A percentile compares a stretch with the other conserved stretches of the same genome.
Conservation (phyloP, 2,329 filamentous ascomycete genomes). For the Paecilomyces fulvus region DNA sequence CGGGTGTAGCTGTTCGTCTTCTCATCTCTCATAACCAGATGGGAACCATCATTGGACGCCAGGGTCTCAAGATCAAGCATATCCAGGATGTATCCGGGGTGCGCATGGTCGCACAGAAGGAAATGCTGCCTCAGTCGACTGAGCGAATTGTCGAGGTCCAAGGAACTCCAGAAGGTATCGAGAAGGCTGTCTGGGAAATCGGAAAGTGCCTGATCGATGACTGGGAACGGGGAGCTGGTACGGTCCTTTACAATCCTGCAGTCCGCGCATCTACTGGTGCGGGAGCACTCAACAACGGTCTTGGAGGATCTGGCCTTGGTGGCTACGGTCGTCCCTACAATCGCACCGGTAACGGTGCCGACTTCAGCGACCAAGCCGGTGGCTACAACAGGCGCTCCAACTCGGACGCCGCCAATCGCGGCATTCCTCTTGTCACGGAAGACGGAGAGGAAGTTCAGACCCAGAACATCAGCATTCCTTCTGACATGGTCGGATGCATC, state of each 20-base stretch:
- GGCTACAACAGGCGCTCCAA: slow-evolving; percentile 74
- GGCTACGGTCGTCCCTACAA: slow-evolving; percentile 65
- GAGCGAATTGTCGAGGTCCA: slow-evolving; percentile 97
- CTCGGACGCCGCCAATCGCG: slow-evolving; percentile 69
- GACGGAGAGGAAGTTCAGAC: slow-evolving; percentile 94
- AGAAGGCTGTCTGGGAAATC: slow-evolving; percentile 96
- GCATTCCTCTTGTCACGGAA: slow-evolving; percentile 82
- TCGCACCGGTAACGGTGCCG: slow-evolving; percentile 89
- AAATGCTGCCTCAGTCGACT: slow-evolving; percentile 98
- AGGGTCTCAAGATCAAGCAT: slow-evolving; percentile 98
- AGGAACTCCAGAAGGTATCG: slow-evolving; percentile 87
- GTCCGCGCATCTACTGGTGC: slow-evolving; percentile 69
- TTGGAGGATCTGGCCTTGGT: slow-evolving; percentile 40
- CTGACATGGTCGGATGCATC: slow-evolving; percentile 99
- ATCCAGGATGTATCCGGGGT: slow-evolving; percentile 96
- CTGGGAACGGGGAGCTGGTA: slow-evolving; percentile 93
- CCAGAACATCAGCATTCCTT: slow-evolving; percentile 98
- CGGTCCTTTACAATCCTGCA: slow-evolving; percentile 93
- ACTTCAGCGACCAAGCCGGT: slow-evolving; percentile 78
- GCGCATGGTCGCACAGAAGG: slow-evolving; percentile 98
- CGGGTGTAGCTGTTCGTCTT: slow-evolving; percentile 71
- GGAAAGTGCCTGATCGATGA: slow-evolving; percentile 97
- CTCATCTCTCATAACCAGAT: slow-evolving; percentile 99
- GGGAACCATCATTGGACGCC: slow-evolving; percentile 96
- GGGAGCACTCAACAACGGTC: slow-evolving; percentile 45